These are phyloP conservation scores for Colletotrichum sp. DNA, from an alignment of 2,329 filamentous ascomycete species.

Conservation along the genomic window DNA sequence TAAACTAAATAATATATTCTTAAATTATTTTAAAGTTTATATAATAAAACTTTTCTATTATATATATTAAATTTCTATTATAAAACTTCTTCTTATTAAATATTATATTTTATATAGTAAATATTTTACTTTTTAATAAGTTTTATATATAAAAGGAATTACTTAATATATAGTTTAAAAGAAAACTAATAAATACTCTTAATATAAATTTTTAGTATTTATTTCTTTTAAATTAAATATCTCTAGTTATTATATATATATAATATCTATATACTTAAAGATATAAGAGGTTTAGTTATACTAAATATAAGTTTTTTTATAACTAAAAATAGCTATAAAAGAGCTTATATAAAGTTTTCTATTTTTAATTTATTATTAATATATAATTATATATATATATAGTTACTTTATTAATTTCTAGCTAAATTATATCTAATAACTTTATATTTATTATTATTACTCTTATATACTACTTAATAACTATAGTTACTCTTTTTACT, in stretches of 20 bases:
- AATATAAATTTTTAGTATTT: fast-evolving
- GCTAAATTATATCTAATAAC: background rate
- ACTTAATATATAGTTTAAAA: no score
- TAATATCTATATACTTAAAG: no score
- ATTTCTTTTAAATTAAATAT: no score
- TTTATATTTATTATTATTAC: background rate
- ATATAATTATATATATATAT: background rate
- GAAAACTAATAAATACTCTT: no score
- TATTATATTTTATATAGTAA: background rate
- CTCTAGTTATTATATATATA: no score
- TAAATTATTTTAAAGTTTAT: background rate
- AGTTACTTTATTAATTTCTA: background rate
- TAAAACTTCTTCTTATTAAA: background rate
- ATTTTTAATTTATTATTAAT: no score
- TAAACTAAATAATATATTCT: background rate
- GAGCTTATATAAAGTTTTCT: background rate
- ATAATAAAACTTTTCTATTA: background rate
- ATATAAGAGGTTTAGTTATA: fast-evolving
- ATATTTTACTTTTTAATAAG: no score
- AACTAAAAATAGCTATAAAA: background rate
- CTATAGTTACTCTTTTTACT: fast-evolving
- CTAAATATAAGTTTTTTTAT: background rate
- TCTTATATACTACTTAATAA: background rate
- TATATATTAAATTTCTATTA: background rate
- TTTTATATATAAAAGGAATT: no score